Evolutionary conservation across 2,329 filamentous ascomycete species (phyloP).

Genomic region (Chrysoporthe puriensis): DNA sequence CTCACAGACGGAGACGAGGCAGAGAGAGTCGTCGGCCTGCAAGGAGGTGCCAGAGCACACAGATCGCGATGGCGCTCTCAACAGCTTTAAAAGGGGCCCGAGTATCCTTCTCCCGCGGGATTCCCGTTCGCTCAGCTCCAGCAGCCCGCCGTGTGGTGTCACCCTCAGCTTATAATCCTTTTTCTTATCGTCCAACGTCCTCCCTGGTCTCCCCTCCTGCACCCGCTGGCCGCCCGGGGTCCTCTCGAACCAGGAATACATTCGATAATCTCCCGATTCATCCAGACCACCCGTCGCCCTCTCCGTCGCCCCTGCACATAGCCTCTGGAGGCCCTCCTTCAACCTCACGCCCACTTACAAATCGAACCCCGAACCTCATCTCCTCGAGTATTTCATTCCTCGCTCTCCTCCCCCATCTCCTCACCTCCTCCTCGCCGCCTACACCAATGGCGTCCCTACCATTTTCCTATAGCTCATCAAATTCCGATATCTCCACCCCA

Average conservation of each 20-base stretch:
- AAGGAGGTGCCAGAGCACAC: neutral
- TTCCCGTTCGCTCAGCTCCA: neutral
- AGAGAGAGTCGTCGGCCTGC: neutral
- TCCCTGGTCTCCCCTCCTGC: slow-evolving; percentile 20
- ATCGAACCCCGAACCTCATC: slow-evolving; percentile 21
- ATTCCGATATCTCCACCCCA: slow-evolving; percentile 57
- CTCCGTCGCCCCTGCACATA: slow-evolving; percentile 21
- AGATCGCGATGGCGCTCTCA: slow-evolving; percentile 18
- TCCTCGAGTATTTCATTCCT: slow-evolving; percentile 20
- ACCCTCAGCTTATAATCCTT: slow-evolving; percentile 19
- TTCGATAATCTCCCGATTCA: slow-evolving; percentile 17
- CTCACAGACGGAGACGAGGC: neutral
- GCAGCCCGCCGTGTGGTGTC: slow-evolving; percentile 20
- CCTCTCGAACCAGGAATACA: slow-evolving; percentile 1
- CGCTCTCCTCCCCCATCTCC: slow-evolving; percentile 30
- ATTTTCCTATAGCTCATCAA: slow-evolving; percentile 50
- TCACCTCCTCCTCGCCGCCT: slow-evolving; percentile 21
- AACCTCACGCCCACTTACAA: slow-evolving; percentile 8
- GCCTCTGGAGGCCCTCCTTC: slow-evolving; percentile 17
- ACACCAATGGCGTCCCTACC: slow-evolving; percentile 49
- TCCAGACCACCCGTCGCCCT: slow-evolving; percentile 23
- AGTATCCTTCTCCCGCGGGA: slow-evolving; percentile 14
- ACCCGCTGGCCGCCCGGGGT: slow-evolving; percentile 12
- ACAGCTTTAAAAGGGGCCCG: slow-evolving; percentile 23
- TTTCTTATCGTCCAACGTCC: slow-evolving; percentile 11